These are phyloP conservation scores for Purshia tridentata DNA, from an alignment of 306 rosid genomes.

Conservation along the genomic window DNA sequence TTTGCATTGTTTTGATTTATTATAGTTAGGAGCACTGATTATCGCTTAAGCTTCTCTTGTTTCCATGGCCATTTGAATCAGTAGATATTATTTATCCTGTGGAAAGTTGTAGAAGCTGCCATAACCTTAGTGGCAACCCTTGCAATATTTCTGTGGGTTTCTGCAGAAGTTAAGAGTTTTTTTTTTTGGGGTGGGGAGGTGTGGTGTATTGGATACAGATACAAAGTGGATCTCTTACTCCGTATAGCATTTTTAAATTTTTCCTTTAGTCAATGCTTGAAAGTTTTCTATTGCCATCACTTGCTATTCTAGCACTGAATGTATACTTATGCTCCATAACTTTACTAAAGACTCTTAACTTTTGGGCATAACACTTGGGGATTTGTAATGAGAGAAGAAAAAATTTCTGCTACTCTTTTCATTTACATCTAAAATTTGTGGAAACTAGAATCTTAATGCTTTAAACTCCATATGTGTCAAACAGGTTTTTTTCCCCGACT, in stretches of 20 bases:
- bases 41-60: slow-evolving; percentile 13
- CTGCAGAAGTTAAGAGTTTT: too few relatives aligned
- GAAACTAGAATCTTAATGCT: background rate
- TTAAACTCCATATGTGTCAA: background rate
- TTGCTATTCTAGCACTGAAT: background rate
- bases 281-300: background rate
- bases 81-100: background rate
- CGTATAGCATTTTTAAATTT: background rate
- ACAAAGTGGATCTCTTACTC: background rate
- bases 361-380: background rate
- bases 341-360: background rate
- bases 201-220: background rate
- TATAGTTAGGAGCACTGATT: background rate
- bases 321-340: background rate
- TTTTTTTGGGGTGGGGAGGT: too few relatives aligned
- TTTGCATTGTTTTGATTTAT: background rate
- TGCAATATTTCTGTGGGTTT: background rate
- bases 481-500: background rate
- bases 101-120: background rate
- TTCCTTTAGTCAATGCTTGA: background rate
- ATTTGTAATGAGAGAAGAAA: background rate
- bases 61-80: slow-evolving; percentile 1
- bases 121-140: background rate
- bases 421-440: background rate
- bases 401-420: background rate